Evolutionary conservation across 345 rosid genomes (phyloP), one percentile per base, ranked within the genome.

Genomic region (Corchorus capsularis): DNA sequence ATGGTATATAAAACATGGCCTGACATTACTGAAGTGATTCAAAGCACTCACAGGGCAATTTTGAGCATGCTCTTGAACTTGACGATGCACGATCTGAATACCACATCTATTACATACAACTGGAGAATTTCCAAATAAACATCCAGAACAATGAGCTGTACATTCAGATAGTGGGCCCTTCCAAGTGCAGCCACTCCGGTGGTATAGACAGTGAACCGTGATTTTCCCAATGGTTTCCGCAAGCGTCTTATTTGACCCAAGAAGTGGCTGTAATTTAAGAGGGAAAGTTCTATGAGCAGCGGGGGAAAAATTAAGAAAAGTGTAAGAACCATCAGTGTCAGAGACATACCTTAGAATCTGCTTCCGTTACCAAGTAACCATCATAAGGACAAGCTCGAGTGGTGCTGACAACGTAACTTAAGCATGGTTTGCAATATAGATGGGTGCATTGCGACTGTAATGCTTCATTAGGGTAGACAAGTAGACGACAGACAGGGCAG

Each of bases 171-270:
- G 79, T 47, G 89, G 74, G 46, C 97, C 98, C 72, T 89, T 88
- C 98, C 98, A 93, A 6, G 90, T 77, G 75, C 98, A 93, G 56
- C 98, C 98, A 79, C 98, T 93, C 82, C 87, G 87, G 76, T 90
- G 83, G 75, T 85, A 93, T 27, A 90, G 81, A 78, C 97, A 93
- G 62, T 85, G 86, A 63, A 93, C 94, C 2, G 69, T 76, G 69
- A 85, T 82, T 77, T 86, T 87, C 78, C 87, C 88, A 78, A 93
- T 90, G 62, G 92, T 79, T 69, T 91, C 93, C 39, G 93, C 92
- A 43, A 93, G 82, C 43, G 79, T 61, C 75, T 79, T 87, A 77
- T 91, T 89, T 8, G 94, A 89, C 77, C 90, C 97, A 41, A 73
- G 47, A 50, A 93, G 90, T 0, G 85, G 98, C 98, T 93, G 92